Evolutionary conservation across 2,329 filamentous ascomycete species (phyloP).

Genomic region (Clonostachys byssicola): DNA sequence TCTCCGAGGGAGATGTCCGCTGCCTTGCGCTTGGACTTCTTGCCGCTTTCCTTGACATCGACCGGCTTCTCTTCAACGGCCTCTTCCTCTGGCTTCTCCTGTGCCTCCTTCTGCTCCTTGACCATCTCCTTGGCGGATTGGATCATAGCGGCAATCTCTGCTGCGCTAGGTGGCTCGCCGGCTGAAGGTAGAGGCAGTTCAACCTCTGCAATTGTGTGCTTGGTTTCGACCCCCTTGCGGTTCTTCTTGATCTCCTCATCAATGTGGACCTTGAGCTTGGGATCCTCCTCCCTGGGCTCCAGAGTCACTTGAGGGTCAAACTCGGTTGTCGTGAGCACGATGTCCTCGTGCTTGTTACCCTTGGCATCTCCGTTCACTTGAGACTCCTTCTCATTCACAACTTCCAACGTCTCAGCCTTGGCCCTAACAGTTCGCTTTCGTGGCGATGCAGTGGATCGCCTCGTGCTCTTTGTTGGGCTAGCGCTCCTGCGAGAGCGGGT

Average conservation of each 20-base stretch:
- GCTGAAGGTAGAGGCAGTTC: slow-evolving; percentile 61
- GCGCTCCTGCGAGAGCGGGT: slow-evolving; percentile 50
- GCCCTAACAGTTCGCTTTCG: slow-evolving; percentile 46
- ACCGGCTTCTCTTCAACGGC: slow-evolving; percentile 18
- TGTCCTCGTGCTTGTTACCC: slow-evolving; percentile 21
- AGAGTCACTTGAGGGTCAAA: slow-evolving; percentile 43
- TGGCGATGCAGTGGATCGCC: slow-evolving; percentile 44
- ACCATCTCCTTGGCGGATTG: slow-evolving; percentile 87
- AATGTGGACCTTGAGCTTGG: slow-evolving; percentile 65
- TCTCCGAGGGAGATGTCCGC: slow-evolving; percentile 39
- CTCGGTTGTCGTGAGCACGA: slow-evolving; percentile 40
- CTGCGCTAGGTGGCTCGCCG: slow-evolving; percentile 66
- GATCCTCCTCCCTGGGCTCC: slow-evolving; percentile 50
- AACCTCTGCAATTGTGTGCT: slow-evolving; percentile 69
- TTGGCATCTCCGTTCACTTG: slow-evolving; percentile 22
- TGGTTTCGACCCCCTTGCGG: slow-evolving; percentile 57
- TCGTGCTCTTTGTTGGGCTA: slow-evolving; percentile 49
- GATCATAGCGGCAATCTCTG: slow-evolving; percentile 80
- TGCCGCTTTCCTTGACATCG: slow-evolving; percentile 19
- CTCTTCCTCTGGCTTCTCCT: slow-evolving; percentile 33
- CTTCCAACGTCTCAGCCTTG: slow-evolving; percentile 32
- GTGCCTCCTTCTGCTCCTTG: slow-evolving; percentile 40
- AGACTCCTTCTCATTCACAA: slow-evolving; percentile 13
- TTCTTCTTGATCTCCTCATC: slow-evolving; percentile 57
- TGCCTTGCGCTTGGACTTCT: slow-evolving; percentile 64